phyloP scores from a whole-genome alignment of 495 filamentous ascomycete genomes.

The Aspergillus incahuasiensis region DNA sequence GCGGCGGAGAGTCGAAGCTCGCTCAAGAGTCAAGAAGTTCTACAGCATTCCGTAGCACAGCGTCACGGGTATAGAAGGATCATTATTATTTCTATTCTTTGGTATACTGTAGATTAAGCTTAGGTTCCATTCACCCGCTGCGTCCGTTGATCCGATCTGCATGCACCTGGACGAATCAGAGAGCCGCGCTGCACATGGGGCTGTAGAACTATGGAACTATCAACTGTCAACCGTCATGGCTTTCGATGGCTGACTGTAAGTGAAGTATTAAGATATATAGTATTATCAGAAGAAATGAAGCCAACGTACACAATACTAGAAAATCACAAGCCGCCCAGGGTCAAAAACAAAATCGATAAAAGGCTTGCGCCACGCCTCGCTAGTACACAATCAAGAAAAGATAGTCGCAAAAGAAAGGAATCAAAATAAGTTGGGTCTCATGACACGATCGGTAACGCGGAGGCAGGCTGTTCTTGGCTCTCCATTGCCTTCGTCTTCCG shows the following conservation, averaged over 20 bases:
- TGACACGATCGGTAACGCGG: slow-evolving; percentile 36
- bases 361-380: slow-evolving; percentile 19
- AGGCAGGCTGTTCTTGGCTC: slow-evolving; percentile 20
- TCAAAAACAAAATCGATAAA: not conserved
- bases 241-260: not conserved
- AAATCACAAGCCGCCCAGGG: slow-evolving; percentile 6
- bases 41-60: not conserved
- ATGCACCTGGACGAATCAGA: slow-evolving; percentile 5
- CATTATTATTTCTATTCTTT: not conserved
- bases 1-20: not conserved
- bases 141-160: slow-evolving; percentile 20
- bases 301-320: not conserved
- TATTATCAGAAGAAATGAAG: not conserved
- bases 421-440: slow-evolving; percentile 14
- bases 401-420: not conserved
- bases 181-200: not conserved
- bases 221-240: not conserved
- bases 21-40: not conserved
- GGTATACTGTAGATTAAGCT: slow-evolving; percentile 3
- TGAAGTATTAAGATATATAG: not conserved
- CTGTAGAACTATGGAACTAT: too few species aligned
- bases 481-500: slow-evolving; percentile 24
- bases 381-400: slow-evolving; percentile 7
- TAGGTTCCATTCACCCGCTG: slow-evolving; percentile 22
- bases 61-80: not conserved